These are phyloP conservation scores for Deinandra increscens DNA, from an alignment of 129 eudicot species.

Conservation along the genomic window DNA sequence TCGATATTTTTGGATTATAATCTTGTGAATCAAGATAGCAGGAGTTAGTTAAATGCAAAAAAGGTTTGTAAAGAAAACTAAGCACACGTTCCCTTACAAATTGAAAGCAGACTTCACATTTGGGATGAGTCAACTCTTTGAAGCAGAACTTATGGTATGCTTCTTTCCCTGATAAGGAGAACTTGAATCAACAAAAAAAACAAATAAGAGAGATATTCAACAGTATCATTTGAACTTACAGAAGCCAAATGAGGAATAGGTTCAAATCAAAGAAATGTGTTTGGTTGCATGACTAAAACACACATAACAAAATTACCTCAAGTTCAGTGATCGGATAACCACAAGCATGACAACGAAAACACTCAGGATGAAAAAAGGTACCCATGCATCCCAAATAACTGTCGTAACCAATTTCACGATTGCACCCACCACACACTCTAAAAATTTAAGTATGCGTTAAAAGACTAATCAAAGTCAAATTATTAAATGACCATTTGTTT, in stretches of 20 bases:
- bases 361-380: constrained; percentile 75
- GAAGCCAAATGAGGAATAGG: background rate
- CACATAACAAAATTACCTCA: constrained; percentile 54
- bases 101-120: constrained; percentile 97
- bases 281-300: background rate
- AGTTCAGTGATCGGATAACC: constrained; percentile 74
- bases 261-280: constrained; percentile 8
- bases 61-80: background rate
- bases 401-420: constrained; percentile 68
- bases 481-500: constrained; percentile 1
- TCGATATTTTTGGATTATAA: background rate
- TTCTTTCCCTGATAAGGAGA: constrained; percentile 89
- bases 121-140: constrained; percentile 92
- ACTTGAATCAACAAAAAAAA: constrained; percentile 77
- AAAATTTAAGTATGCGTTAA: constrained; percentile 22
- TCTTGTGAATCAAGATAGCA: constrained; percentile 14
- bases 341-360: constrained; percentile 88
- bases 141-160: constrained; percentile 87
- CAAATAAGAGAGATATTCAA: constrained; percentile 33
- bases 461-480: constrained; percentile 23
- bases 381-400: constrained; percentile 96
- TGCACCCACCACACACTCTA: constrained; percentile 89
- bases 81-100: constrained; percentile 52
- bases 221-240: background rate
- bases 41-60: background rate